A percentile compares a stretch with the other conserved stretches of the same genome.
phyloP scores from a whole-genome alignment of 306 rosid species.

The Lathyrus oleraceus region DNA sequence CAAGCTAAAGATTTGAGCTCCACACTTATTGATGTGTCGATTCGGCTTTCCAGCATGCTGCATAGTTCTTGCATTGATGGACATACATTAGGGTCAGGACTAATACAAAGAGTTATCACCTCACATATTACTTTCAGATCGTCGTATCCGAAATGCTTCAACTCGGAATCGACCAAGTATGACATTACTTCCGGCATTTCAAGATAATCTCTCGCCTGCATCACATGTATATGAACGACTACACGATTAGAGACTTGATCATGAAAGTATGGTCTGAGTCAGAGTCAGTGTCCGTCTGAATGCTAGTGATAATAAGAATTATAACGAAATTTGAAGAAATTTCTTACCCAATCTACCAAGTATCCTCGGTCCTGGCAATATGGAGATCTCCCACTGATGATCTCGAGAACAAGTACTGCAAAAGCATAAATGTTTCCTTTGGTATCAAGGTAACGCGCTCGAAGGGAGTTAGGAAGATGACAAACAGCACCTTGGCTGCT shows the following conservation, averaged over 20 bases:
- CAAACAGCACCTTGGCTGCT: conserved; percentile 66
- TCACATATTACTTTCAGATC: conserved; percentile 84
- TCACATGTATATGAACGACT: neutral
- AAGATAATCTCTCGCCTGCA: conserved; percentile 86
- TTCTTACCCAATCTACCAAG: conserved; percentile 92
- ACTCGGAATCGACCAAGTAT: conserved; percentile 79
- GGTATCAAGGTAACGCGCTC: conserved; percentile 76
- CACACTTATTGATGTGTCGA: conserved; percentile 68
- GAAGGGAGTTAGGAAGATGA: conserved; percentile 71
- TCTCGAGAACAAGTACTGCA: conserved; percentile 79
- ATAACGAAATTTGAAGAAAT: neutral
- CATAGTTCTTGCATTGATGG: conserved; percentile 70
- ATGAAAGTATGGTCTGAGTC: no score
- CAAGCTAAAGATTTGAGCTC: conserved; percentile 91
- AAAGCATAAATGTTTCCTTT: conserved; percentile 82
- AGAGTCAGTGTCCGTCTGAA: neutral
- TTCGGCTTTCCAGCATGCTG: conserved; percentile 66
- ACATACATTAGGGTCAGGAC: conserved; percentile 55
- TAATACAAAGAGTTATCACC: conserved; percentile 69
- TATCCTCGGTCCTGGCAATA: conserved; percentile 82
- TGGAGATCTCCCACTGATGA: conserved; percentile 86
- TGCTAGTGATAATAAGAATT: no score
- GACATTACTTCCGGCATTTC: conserved; percentile 86
- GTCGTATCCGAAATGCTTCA: conserved; percentile 79
- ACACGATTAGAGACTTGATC: conserved; percentile 15